These are phyloP conservation scores for Neofusicoccum sp. DNA, from an alignment of 2,329 filamentous ascomycete species.

Conservation along the genomic window DNA sequence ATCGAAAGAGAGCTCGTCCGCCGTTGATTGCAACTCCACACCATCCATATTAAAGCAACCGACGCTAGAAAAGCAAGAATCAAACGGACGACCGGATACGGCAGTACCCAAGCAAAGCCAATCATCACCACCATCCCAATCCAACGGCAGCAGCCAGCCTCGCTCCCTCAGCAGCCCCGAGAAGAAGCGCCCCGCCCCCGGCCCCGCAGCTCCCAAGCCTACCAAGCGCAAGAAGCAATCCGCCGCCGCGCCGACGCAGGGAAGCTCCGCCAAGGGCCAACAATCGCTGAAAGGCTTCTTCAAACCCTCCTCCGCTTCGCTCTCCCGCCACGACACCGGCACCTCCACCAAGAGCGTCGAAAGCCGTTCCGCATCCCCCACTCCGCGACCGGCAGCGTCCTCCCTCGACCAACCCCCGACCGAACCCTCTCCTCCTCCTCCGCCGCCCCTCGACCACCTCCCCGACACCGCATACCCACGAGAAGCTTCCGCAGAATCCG, in stretches of 20 bases:
- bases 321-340: background rate
- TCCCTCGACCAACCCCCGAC: background rate
- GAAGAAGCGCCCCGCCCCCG: slow-evolving; percentile 31
- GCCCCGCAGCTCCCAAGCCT: slow-evolving; percentile 22
- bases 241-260: background rate
- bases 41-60: background rate
- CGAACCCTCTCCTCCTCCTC: no score
- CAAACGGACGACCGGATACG: background rate
- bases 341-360: background rate
- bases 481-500: no score
- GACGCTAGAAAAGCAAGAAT: background rate
- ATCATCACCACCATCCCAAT: background rate
- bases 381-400: slow-evolving; percentile 26
- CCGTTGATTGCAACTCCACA: background rate
- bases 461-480: no score
- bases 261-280: slow-evolving; percentile 10
- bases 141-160: background rate
- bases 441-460: background rate
- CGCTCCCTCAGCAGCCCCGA: background rate
- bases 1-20: background rate
- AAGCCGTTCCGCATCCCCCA: slow-evolving; percentile 25
- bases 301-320: background rate
- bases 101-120: background rate
- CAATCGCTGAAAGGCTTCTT: slow-evolving; percentile 18
- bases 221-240: slow-evolving; percentile 5